Conservation (phyloP, 2,329 filamentous ascomycete species). For the Teratosphaeria nubilosa region DNA sequence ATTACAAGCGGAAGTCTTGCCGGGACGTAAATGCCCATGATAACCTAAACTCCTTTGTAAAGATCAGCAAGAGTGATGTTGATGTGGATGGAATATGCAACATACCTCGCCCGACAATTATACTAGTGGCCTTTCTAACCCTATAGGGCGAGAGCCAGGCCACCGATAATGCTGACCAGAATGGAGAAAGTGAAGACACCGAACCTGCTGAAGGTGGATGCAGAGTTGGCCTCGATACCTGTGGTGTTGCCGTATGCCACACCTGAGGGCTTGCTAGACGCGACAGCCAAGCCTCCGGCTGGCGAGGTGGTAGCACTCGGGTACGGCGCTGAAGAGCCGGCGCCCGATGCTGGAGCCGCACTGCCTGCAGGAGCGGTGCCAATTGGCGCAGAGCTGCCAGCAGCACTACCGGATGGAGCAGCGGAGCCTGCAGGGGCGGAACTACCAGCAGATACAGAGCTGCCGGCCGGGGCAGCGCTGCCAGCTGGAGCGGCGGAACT, state of each 20-base stretch:
- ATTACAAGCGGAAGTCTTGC: conserved; percentile 1
- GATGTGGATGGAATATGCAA: not conserved
- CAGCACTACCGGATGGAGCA: not conserved
- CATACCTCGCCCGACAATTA: not conserved
- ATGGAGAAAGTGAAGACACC: conserved; percentile 1
- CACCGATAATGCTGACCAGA: conserved; percentile 4
- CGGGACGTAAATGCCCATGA: not conserved
- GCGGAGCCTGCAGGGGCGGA: not conserved
- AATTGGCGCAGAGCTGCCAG: not conserved
- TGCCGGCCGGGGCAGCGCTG: not conserved
- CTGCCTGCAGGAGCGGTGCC: conserved; percentile 1
- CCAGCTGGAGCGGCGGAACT: not conserved
- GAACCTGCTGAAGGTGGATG: conserved; percentile 1
- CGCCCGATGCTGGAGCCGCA: conserved; percentile 1
- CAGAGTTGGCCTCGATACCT: conserved; percentile 5
- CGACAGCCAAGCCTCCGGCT: not conserved
- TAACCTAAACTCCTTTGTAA: conserved; percentile 1
- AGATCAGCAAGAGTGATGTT: not conserved
- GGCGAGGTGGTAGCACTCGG: conserved; percentile 2
- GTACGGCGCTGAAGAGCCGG: conserved; percentile 4
- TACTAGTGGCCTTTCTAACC: conserved; percentile 1
- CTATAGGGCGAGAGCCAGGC: conserved; percentile 6
- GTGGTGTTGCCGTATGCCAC: conserved; percentile 7
- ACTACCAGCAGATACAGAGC: no score
- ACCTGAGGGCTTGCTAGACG: conserved; percentile 3